These are phyloP conservation scores for Geotrichum phurueaensis DNA, from an alignment of 1,139 yeast genomes.

Conservation along the genomic window DNA sequence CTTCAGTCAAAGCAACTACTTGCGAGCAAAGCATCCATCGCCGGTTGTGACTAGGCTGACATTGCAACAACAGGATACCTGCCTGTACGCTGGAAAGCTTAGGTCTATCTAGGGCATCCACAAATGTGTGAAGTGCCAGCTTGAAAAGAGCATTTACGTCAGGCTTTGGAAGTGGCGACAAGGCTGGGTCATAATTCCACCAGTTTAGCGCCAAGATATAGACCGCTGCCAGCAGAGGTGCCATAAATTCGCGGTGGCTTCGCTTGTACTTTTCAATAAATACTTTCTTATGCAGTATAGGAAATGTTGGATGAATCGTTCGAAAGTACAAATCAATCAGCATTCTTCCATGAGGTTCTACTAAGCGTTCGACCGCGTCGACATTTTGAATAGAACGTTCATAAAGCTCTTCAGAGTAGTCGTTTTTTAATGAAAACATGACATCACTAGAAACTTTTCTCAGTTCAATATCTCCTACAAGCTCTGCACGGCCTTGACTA, in stretches of 20 bases:
- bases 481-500: conserved; percentile 33
- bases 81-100: conserved; percentile 44
- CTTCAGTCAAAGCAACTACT: conserved; percentile 79
- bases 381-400: conserved; percentile 29
- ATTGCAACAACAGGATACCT: conserved; percentile 39
- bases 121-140: conserved; percentile 36
- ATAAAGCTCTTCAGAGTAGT: conserved; percentile 25
- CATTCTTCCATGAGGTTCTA: conserved; percentile 41
- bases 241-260: conserved; percentile 43
- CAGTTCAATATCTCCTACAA: conserved; percentile 33
- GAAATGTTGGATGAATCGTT: conserved; percentile 41
- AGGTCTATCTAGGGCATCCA: conserved; percentile 40
- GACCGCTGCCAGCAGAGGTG: conserved; percentile 42
- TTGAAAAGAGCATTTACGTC: conserved; percentile 36
- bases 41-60: conserved; percentile 45
- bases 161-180: conserved; percentile 33
- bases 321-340: conserved; percentile 40
- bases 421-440: conserved; percentile 35
- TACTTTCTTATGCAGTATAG: conserved; percentile 41
- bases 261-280: conserved; percentile 43
- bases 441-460: conserved; percentile 35
- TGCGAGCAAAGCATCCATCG: conserved; percentile 87
- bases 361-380: conserved; percentile 39
- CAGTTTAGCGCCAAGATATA: conserved; percentile 42
- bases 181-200: conserved; percentile 38